Evolutionary conservation across 73 alveolate species (phyloP), one percentile per base, ranked within the genome.

Genomic region (Blepharisma stoltei): DNA sequence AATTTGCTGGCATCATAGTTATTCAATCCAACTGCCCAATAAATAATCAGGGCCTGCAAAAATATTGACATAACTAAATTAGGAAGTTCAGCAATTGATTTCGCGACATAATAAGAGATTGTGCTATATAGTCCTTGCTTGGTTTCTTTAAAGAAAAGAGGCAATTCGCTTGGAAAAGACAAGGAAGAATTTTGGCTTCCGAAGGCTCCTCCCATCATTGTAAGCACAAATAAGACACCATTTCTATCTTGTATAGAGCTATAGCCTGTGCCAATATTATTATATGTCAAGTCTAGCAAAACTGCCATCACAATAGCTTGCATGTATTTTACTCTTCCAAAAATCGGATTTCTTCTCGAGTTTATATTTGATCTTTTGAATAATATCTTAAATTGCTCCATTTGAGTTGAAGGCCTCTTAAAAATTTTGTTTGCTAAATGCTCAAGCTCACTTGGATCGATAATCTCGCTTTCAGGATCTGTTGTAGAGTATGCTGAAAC

Each of bases 41-140:
- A 60, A 9, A 21, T 3, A 21, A 60, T 0, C 1, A 60, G 3
- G 3, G 52, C 66, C 2, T 52, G 23, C 23, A 60, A 11, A 27
- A 60, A 60, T 11, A 27, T 25, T 11, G 52, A 60, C 3, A 60
- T 21, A 21, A 60, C 20, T 14, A 21, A 21, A 60, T 2, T 25
- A 3, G 55, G 49, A 27, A 60, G 3, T 14, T 25, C 49, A 60
- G 76, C 41, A 1, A 60, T 11, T 1, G 52, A 60, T 20, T 37
- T 37, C 14, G 76, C 37, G 0, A 37, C 18, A 4, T 21, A 9
- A 37, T 11, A 60, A 4, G 49, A 9, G 1, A 27, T 1, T 60
- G 76, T 60, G 55, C 41, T 21, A 60, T 60, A 25, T 21, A 60
- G 71, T 0, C 49, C 76, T 60, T 60, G 18, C 20, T 20, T 25